phyloP scores from a whole-genome alignment of 495 filamentous ascomycete genomes.

The Antarctomyces pellizariae region DNA sequence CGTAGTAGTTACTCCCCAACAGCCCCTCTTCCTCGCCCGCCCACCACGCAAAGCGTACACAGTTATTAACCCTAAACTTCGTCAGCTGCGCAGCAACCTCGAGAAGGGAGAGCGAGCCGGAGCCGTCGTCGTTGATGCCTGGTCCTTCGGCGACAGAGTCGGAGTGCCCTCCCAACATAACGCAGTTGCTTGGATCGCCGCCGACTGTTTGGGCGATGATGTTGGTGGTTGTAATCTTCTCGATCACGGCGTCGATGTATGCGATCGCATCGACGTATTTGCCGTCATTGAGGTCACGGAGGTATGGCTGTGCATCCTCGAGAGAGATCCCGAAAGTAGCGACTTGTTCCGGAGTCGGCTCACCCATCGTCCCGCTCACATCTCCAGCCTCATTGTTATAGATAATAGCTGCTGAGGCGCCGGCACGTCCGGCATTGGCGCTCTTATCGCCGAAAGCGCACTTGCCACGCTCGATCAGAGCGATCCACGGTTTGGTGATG shows the following conservation, averaged over 20 bases:
- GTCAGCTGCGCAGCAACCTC: slow-evolving; percentile 27
- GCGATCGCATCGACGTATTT: slow-evolving; percentile 25
- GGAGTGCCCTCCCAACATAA: slow-evolving; percentile 32
- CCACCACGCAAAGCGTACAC: slow-evolving; percentile 34
- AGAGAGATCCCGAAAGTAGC: slow-evolving; percentile 33
- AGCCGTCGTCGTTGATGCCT: slow-evolving; percentile 26
- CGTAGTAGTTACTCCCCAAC: slow-evolving; percentile 32
- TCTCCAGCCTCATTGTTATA: slow-evolving; percentile 29
- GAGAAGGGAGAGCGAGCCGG: slow-evolving; percentile 26
- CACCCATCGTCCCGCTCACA: slow-evolving; percentile 28
- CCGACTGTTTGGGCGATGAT: slow-evolving; percentile 28
- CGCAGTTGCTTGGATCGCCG: slow-evolving; percentile 31
- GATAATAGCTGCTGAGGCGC: slow-evolving; percentile 34
- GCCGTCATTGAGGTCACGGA: slow-evolving; percentile 22
- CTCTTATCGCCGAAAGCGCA: slow-evolving; percentile 39
- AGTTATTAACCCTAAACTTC: slow-evolving; percentile 27
- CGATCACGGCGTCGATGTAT: slow-evolving; percentile 28
- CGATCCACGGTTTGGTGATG: slow-evolving; percentile 25
- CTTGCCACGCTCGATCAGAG: slow-evolving; percentile 29
- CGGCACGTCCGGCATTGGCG: slow-evolving; percentile 27
- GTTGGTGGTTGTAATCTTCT: slow-evolving; percentile 22
- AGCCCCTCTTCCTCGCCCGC: slow-evolving; percentile 32
- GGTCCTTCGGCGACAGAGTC: slow-evolving; percentile 28
- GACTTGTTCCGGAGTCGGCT: slow-evolving; percentile 25
- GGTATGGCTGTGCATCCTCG: slow-evolving; percentile 22